Evolutionary conservation across 805 yeast species (phyloP).

Genomic region (Saccharomycopsis capsularis): DNA sequence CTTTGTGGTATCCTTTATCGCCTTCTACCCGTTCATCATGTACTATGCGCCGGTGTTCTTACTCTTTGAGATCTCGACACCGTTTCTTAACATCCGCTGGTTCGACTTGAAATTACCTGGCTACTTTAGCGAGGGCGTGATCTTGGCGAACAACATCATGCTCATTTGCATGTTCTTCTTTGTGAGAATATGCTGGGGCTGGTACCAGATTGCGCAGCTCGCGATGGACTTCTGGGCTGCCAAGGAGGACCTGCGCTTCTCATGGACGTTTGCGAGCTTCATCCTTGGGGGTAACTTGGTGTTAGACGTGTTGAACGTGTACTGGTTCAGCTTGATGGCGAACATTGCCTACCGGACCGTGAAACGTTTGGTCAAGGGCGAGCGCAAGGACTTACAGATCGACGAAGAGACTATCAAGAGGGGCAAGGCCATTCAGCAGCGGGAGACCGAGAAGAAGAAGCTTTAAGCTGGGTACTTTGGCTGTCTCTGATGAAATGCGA

Average conservation of each 20-base stretch:
- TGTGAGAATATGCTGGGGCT: conserved; percentile 77
- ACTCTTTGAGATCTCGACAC: conserved; percentile 79
- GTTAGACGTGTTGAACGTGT: conserved; percentile 58
- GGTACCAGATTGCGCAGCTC: conserved; percentile 51
- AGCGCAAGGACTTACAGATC: conserved; percentile 10
- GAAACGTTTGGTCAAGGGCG: conserved; percentile 26
- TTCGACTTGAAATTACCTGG: conserved; percentile 67
- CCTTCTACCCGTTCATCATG: conserved; percentile 63
- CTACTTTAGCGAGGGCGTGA: conserved; percentile 42
- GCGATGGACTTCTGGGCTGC: conserved; percentile 41
- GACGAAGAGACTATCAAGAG: conserved; percentile 18
- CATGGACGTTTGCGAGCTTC: conserved; percentile 30
- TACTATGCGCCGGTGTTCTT: conserved; percentile 75
- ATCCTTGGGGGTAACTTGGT: conserved; percentile 45
- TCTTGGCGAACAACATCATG: conserved; percentile 57
- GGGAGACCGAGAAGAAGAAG: background rate
- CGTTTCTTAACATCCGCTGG: conserved; percentile 87
- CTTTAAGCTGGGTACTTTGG: too few species aligned
- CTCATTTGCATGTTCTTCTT: conserved; percentile 60
- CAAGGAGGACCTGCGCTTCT: conserved; percentile 39
- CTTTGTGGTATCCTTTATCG: conserved; percentile 56
- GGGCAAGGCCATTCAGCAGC: background rate
- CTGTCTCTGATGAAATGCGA: too few species aligned
- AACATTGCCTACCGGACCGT: conserved; percentile 47
- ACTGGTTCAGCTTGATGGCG: conserved; percentile 81